Base-by-base conservation (phyloP, 2,329 filamentous ascomycete genomes). In the Colletotrichum chlorophyti region DNA sequence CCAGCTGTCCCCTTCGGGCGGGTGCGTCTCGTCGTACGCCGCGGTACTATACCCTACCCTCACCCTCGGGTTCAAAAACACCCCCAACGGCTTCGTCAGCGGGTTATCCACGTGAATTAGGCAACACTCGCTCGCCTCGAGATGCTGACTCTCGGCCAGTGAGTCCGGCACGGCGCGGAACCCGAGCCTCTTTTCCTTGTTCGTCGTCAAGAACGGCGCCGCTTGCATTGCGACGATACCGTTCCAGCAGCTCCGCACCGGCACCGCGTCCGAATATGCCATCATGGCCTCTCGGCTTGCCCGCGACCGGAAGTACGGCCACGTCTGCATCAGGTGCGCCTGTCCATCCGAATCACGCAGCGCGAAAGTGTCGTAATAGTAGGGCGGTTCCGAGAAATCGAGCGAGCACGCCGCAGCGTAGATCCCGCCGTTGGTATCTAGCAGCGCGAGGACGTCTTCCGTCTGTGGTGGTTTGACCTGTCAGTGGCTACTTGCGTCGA, bases 41-140 rank as follows among this genome's bases (percentile, higher is more conserved):
- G 70, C 58, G 3, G 71, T 69, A 61, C 78, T 84, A 67, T 91
- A 91, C 2, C 81, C 87, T 5, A 91, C 89, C 8, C 87, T 79
- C 10, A 91, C 88, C 11, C 81, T 80, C 2, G 89, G 87, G 68
- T 92, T 92, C 34, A 91, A 68, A 69, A 79, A 91, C 6, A 91
- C 84, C 46, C 89, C 86, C 52, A 72, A 64, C 6, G 71, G 70
- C 53, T 67, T 67, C 5, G 79, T 80, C 5, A 86, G 72, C 2
- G 83, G 83, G 65, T 91, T 91, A 66, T 91, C 89, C 3, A 85
- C 84, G 68, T 91, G 89, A 52, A 91, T 86, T 49, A 93, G 82
- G 71, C 91, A 93, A 75, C 90, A 93, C 72, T 93, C 90, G 12
- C 86, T 90, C n/a, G 81, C 90, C 71, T 93, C 91, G 23, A 93